Evolutionary conservation across 495 filamentous ascomycete genomes (phyloP), one percentile per base, ranked within the genome.

Genomic region (Hypoxylon cercidicola): DNA sequence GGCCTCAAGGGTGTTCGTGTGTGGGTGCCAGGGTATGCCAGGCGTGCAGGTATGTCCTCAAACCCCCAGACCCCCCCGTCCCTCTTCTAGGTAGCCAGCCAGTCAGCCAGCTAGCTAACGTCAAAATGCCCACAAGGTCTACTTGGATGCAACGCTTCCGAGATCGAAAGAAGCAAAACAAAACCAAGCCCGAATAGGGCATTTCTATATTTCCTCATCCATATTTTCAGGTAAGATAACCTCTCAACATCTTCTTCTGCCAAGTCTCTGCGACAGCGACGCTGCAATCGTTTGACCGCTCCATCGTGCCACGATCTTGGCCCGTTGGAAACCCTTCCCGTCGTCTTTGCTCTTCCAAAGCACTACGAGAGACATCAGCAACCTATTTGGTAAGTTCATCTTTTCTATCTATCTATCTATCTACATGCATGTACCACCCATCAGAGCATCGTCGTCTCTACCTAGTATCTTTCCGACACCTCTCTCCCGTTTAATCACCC

Each of bases 331-430:
- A 44, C 19, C 16, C 37, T 44, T 39, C 47, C 49, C 43, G 23
- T 55, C 49, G 15, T 55, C 50, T 55, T 20, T 51, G 25, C 49
- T 35, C 21, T 37, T 55, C 59, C 19, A 65, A 65, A 55, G 5
- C 5, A 65, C 59, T 65, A 65, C 62, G 62, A 48, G 62, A 65
- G 62, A 51, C 49, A 65, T 48, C 10, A 32, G 30, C 30, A 32
- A 9, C 44, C 12, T 37, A 45, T 43, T 60, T 44, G 37, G 62
- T 65, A 60, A 60, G 55, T 55, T 18, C 16, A 40, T 55, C 6
- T 55, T 55, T 50, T 35, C 37, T 40, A 59, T 15, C 47, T 54
- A 43, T 35, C 20, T 54, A 49, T 8, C n/a, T 46, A 25, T 6
- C 28, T 43, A 51, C 48, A 28, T 12, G 20, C 48, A 46, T 46